Evolutionary conservation across 1,139 yeast species (phyloP).

Genomic region (Yamadazyma membranifaciens): DNA sequence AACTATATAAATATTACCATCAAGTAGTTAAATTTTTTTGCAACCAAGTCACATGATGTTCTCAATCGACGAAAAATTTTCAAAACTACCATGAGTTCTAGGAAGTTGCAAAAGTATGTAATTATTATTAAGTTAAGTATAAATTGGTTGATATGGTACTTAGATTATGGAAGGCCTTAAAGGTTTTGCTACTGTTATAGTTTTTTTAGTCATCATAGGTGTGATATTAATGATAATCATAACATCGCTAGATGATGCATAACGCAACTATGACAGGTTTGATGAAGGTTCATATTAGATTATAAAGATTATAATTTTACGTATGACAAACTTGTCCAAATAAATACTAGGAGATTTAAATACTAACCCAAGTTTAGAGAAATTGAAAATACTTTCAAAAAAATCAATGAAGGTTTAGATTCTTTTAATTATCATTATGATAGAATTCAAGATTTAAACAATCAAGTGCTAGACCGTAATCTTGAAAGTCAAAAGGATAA

Average conservation of each 20-base stretch:
- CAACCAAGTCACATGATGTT: constrained; percentile 6
- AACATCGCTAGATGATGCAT: not conserved
- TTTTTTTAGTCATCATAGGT: too few relatives aligned
- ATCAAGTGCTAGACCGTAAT: constrained; percentile 53
- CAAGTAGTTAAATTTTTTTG: not conserved
- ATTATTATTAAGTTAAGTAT: not conserved
- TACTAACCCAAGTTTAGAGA: constrained; percentile 45
- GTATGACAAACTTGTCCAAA: not conserved
- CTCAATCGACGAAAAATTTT: constrained; percentile 7
- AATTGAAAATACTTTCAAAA: constrained; percentile 92
- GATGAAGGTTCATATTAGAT: not conserved
- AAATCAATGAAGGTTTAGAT: constrained; percentile 90
- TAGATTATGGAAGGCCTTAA: not conserved
- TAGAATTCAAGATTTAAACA: constrained; percentile 41
- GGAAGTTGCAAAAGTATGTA: constrained; percentile 50
- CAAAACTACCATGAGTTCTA: constrained; percentile 21
- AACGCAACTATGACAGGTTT: not conserved
- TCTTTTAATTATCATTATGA: constrained; percentile 59
- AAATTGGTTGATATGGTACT: too few relatives aligned
- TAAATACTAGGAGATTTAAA: not conserved
- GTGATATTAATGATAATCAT: too few relatives aligned
- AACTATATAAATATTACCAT: too few relatives aligned
- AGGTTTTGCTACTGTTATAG: too few relatives aligned
- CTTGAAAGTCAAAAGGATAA: constrained; percentile 95
- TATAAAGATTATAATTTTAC: not conserved